Base-by-base conservation (phyloP, 2,329 filamentous ascomycete genomes). In the Knufia petricola region DNA sequence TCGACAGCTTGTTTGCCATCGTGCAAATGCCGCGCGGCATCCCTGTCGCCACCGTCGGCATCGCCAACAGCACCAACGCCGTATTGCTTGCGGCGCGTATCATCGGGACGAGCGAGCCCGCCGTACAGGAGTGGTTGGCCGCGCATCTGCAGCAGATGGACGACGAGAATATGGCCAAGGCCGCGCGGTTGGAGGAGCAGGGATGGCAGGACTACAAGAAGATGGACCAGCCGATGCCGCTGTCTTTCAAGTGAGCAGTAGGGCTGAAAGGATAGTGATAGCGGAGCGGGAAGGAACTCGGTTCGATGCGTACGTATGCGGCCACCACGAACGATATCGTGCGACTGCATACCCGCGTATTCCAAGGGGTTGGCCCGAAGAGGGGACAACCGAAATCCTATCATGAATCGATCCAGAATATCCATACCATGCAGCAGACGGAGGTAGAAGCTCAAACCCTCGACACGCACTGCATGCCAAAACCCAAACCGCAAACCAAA, bases 51-150 rank as follows among this genome's bases (percentile, higher is more conserved):
- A 85, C 82, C 0, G 81, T 86, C 1, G 82, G 76, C 9, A 85
- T 86, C 61, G 83, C 84, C 61, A 85, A 85, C 64, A 80, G 78
- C 2, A 82, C 79, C 28, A 86, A 86, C 58, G 83, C 83, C 0
- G 81, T 77, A 0, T 66, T 85, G 12, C 65, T 84, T n/a, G 81
- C 82, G 0, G 72, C 82, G 24, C 68, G 80, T 13, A 82, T 85
- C 26, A 63, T 85, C 1, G 80, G 79, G 3, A 54, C 54, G 13
- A 53, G 52, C 37, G 57, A 59, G 26, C 50, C 43, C 10, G 50
- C 50, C 37, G 52, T 54, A 9, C 41, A 47, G 48, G 47, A 50
- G 20, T 55, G 55, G 55, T 52, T 60, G 3, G 52, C 52, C 30
- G 42, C 51, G 19, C 58, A 60, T 52, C 38, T 58, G 37, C 51